Base-by-base conservation (phyloP, 2,329 filamentous ascomycete genomes). In the Exophiala xenobiotica region DNA sequence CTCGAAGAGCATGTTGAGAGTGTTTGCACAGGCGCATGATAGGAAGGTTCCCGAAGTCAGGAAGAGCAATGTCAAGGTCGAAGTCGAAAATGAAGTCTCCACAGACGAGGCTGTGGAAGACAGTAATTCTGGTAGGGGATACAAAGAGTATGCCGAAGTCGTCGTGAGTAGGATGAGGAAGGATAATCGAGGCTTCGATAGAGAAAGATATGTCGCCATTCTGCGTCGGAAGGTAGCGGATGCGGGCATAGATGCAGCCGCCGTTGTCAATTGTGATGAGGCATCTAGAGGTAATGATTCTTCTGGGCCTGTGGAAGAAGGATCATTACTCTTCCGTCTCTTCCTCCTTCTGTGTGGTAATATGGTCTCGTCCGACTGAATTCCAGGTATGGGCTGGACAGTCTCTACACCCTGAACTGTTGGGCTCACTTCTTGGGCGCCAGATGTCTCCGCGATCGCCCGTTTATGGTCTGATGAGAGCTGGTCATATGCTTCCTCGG, bases 1-100 rank as follows among this genome's bases (percentile, higher is more conserved):
- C 71, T 99, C 93, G 71, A 96, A 90, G 52, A 96, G 83, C 93
- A 99, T 99, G 71, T 99, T 99, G 60, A 97, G 78, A 1, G 93
- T 83, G 68, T 99, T 99, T 37, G 93, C 93, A 53, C 87, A 89
- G 37, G 91, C 90, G n/a, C 83, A 88, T 68, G 89, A 93, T 16
- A 96, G 78, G 3, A 91, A 84, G 0, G 93, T 97, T 53, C 93
- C 92, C 3, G 83, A 83, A 0, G 92, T 96, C 45, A 99, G 83
- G 75, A 96, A 97, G 45, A 95, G 78, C 14, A 97, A 85, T 6
- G 93, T 99, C 47, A 97, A 77, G 2, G 93, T 90, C 55, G 88
- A 95, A 16, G 72, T 74, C 2, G 73, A 75, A 46, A 97, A 78
- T 0, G 93, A 89, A 57, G 88, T 90, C 38, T 96, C 80, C 14